Evolutionary conservation across 2,329 filamentous ascomycete genomes (phyloP).

Genomic region (Exophiala viscosa): DNA sequence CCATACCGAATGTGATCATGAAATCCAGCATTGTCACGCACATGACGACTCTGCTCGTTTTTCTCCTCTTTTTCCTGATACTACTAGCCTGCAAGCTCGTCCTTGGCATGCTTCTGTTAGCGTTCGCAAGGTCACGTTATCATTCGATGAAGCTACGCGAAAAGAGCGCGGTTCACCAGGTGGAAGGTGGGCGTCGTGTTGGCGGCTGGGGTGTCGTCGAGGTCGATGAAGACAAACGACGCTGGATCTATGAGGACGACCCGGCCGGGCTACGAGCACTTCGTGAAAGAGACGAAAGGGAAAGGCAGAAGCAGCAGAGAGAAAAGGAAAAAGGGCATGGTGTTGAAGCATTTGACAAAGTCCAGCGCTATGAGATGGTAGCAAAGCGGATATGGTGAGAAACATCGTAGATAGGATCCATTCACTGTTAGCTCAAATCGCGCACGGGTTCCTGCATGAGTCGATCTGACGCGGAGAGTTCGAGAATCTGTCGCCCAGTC

Average conservation of each 20-base stretch:
- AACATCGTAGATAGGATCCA: background rate
- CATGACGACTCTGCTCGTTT: slow-evolving; percentile 77
- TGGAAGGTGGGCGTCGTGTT: slow-evolving; percentile 69
- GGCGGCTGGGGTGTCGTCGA: slow-evolving; percentile 85
- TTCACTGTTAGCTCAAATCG: background rate
- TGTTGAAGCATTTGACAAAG: slow-evolving; percentile 61
- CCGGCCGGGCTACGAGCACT: slow-evolving; percentile 63
- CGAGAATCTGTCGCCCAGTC: background rate
- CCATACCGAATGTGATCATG: slow-evolving; percentile 42
- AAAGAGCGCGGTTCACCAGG: slow-evolving; percentile 58
- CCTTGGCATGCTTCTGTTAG: slow-evolving; percentile 80
- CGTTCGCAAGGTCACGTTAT: slow-evolving; percentile 75
- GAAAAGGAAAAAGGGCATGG: slow-evolving; percentile 56
- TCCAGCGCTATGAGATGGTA: slow-evolving; percentile 86
- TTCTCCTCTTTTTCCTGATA: slow-evolving; percentile 79
- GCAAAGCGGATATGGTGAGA: slow-evolving; percentile 92
- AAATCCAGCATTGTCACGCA: slow-evolving; percentile 42
- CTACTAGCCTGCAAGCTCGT: slow-evolving; percentile 80
- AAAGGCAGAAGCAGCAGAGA: slow-evolving; percentile 53
- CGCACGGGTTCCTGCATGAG: slow-evolving; percentile 21
- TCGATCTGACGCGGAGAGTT: slow-evolving; percentile 1
- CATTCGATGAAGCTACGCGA: slow-evolving; percentile 73
- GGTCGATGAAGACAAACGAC: slow-evolving; percentile 78
- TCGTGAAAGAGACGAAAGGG: slow-evolving; percentile 60
- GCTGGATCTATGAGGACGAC: slow-evolving; percentile 85